These are phyloP conservation scores for Fusarium nisikadoi DNA, from an alignment of 2,329 filamentous ascomycete genomes.

Conservation along the genomic window DNA sequence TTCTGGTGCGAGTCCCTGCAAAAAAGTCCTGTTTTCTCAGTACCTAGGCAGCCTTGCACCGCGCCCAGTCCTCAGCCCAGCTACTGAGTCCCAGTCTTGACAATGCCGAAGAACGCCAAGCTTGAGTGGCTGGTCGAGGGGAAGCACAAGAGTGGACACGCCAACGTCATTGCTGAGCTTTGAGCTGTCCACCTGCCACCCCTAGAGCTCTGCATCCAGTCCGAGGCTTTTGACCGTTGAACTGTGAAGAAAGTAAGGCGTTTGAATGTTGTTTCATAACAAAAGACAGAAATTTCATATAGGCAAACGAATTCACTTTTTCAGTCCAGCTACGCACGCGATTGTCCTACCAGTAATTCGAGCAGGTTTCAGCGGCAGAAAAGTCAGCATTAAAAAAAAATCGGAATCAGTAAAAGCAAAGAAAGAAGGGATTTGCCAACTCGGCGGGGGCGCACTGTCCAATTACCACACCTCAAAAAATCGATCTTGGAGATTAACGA, in stretches of 20 bases:
- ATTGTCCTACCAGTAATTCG: not conserved
- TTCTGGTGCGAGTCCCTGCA: not conserved
- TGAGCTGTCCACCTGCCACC: not conserved
- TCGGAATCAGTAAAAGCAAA: not conserved
- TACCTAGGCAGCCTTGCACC: not conserved
- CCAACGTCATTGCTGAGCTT: conserved; percentile 28
- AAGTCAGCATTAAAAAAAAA: not conserved
- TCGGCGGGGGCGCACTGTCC: conserved; percentile 8
- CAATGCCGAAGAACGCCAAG: conserved; percentile 19
- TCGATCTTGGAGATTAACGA: conserved; percentile 36
- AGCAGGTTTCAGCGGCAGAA: not conserved
- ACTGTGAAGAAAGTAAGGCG: not conserved
- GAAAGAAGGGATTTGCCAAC: not conserved
- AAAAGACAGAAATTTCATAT: not conserved
- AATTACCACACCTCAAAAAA: conserved; percentile 25
- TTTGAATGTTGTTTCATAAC: not conserved
- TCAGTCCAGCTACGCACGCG: not conserved
- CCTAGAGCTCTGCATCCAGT: conserved; percentile 2
- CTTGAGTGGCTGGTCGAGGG: conserved; percentile 10
- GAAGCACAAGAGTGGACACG: conserved; percentile 10
- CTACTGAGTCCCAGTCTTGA: not conserved
- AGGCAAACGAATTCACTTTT: not conserved
- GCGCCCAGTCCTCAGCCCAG: not conserved
- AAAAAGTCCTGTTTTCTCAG: not conserved
- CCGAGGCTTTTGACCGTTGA: not conserved